phyloP scores from a whole-genome alignment of 1,284 basidiomycete species.

The Trichosporon asahii region DNA sequence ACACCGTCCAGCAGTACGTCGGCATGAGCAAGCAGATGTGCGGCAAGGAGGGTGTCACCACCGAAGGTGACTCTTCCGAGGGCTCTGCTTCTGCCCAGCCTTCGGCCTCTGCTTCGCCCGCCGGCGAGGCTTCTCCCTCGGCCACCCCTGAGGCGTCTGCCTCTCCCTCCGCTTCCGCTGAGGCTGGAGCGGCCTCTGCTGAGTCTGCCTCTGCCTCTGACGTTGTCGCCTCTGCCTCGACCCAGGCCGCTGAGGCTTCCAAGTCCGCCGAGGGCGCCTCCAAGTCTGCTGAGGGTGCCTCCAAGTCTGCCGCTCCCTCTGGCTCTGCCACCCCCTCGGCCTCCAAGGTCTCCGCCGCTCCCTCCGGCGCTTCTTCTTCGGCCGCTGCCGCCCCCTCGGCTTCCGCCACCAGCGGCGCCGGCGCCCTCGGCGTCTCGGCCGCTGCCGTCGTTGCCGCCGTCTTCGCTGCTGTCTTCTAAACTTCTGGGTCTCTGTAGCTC shows the following conservation, averaged over 20 bases:
- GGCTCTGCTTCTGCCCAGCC: background rate
- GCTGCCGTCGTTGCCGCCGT: slow-evolving; percentile 13
- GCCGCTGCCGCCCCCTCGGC: background rate
- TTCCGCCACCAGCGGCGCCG: background rate
- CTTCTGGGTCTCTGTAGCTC: background rate
- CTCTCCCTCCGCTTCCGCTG: background rate
- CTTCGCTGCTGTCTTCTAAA: slow-evolving; percentile 13
- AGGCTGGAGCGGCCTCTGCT: background rate
- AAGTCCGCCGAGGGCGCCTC: background rate
- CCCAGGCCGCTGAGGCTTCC: background rate
- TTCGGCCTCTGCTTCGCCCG: background rate
- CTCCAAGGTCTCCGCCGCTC: background rate
- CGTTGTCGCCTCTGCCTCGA: background rate
- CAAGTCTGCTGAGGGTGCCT: background rate
- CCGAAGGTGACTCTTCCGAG: background rate
- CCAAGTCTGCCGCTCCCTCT: background rate
- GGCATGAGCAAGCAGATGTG: slow-evolving; percentile 20
- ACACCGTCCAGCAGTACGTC: slow-evolving; percentile 13
- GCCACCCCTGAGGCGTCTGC: background rate
- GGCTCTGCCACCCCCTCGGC: background rate
- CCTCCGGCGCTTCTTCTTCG: slow-evolving; percentile 6
- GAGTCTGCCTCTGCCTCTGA: background rate
- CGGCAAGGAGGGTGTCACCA: slow-evolving; percentile 10
- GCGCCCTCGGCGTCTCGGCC: slow-evolving; percentile 13
- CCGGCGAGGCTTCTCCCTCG: background rate